A percentile compares a stretch with the other conserved stretches of the same genome.
Evolutionary conservation across 208 protist species (phyloP).

Genomic region (Leishmania guyanensis): DNA sequence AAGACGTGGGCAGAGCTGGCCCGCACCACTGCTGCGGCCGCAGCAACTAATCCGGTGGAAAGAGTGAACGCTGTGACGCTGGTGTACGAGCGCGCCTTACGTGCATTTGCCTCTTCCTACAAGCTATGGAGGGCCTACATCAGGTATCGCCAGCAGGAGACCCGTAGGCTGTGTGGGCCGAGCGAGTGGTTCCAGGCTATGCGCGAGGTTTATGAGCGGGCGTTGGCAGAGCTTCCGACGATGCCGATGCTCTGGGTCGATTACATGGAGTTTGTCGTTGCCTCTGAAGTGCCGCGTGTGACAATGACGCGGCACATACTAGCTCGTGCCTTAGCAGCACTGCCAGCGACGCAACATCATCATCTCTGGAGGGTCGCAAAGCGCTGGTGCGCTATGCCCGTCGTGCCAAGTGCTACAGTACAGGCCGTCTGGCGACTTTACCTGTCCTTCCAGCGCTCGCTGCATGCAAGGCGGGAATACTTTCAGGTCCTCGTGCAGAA

Average conservation of each 20-base stretch:
- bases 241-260: constrained; percentile 79
- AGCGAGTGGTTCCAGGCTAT: constrained; percentile 75
- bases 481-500: constrained; percentile 62
- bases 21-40: constrained; percentile 17
- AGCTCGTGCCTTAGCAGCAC: constrained; percentile 40
- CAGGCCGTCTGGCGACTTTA: constrained; percentile 60
- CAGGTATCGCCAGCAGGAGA: constrained; percentile 54
- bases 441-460: constrained; percentile 59
- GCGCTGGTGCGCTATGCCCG: constrained; percentile 41
- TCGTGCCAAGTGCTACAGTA: constrained; percentile 58
- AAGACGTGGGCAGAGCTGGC: constrained; percentile 76
- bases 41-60: constrained; percentile 28
- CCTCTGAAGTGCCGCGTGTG: constrained; percentile 44
- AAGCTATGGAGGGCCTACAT: constrained; percentile 85
- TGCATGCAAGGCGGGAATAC: constrained; percentile 56
- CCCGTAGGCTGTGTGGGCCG: constrained; percentile 39
- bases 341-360: constrained; percentile 81
- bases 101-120: constrained; percentile 74
- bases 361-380: constrained; percentile 68
- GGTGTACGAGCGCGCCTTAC: constrained; percentile 74
- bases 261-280: constrained; percentile 75
- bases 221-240: constrained; percentile 64
- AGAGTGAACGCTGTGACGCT: constrained; percentile 69
- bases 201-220: constrained; percentile 72
- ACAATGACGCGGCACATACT: constrained; percentile 71